Evolutionary conservation across 345 rosid genomes (phyloP).

Genomic region (Odontarrhena argentea): DNA sequence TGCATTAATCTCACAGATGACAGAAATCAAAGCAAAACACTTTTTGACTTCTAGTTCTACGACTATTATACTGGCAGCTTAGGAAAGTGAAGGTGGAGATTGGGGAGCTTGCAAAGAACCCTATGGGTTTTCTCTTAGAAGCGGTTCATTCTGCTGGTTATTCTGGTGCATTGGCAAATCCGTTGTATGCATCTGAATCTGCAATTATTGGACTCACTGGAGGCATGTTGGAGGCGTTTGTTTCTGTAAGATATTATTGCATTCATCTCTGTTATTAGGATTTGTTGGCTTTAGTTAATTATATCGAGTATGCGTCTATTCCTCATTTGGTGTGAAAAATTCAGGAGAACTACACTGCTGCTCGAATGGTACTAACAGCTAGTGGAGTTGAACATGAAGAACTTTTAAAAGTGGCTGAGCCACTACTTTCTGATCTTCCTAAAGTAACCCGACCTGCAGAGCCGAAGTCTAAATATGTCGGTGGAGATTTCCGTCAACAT

Average conservation of each 20-base stretch:
- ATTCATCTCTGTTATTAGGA: conserved; percentile 12
- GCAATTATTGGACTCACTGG: conserved; percentile 57
- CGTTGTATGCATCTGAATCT: conserved; percentile 82
- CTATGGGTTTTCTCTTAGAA: conserved; percentile 75
- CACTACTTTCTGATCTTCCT: conserved; percentile 83
- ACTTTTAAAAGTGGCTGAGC: conserved; percentile 76
- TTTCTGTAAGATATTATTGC: conserved; percentile 56
- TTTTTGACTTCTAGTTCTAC: neutral
- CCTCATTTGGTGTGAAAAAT: conserved; percentile 33
- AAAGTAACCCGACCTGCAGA: conserved; percentile 46
- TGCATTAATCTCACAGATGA: conserved; percentile 7
- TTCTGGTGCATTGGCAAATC: conserved; percentile 85
- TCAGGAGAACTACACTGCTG: conserved; percentile 82
- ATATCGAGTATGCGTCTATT: conserved; percentile 1
- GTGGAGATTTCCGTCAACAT: conserved; percentile 89
- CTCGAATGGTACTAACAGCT: conserved; percentile 84
- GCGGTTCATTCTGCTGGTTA: conserved; percentile 86
- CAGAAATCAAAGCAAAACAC: neutral
- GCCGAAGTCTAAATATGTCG: conserved; percentile 78
- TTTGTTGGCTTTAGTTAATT: neutral
- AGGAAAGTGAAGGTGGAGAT: conserved; percentile 68
- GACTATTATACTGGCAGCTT: conserved; percentile 52
- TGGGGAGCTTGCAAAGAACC: conserved; percentile 66
- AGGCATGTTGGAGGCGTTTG: conserved; percentile 68
- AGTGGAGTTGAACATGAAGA: conserved; percentile 82